Base-by-base conservation (phyloP, 768 basidiomycete genomes). In the Lentinula sp. region DNA sequence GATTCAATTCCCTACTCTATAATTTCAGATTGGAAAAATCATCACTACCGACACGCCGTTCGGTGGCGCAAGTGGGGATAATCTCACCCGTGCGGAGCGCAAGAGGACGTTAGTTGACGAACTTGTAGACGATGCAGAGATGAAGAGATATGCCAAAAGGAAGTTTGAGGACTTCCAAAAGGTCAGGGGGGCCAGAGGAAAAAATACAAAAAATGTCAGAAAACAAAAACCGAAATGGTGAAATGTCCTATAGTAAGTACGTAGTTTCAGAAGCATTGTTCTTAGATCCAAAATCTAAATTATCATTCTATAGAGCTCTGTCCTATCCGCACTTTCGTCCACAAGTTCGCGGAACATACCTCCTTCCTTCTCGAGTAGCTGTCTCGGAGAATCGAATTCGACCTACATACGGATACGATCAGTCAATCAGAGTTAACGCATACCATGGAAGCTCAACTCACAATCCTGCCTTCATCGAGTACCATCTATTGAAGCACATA, bases 81-180 rank as follows among this genome's bases (percentile, higher is more conserved):
- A 92, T 68, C 83, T 93, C 59, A 78, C 85, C 32, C 79, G 84
- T 35, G 79, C 85, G 5, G 76, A 83, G 62, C 77, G 93, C 62
- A 93, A 95, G 73, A 80, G 92, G 62, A 91, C 88, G 4, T 74
- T 95, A 50, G 89, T 97, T 23, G 93, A 95, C 63, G 94, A 95
- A 67, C 78, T 96, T 39, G 84, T 95, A 55, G 91, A 91, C 66
- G 93, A 95, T 74, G 87, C 91, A 2, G 90, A 94, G 73, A 84
- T 91, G 31, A 85, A 84, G 70, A 80, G 87, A 62, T 95, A 95
- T 69, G 89, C 94, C n/a, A 95, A 95, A 76, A 86, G 83, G 76
- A 95, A 95, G 76, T 95, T 93, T 73, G 83, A 84, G 63, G 89
- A 92, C 57, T 73, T 94, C 51, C 88, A 92, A 73, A 69, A 72